Evolutionary conservation across 495 filamentous ascomycete genomes (phyloP), one percentile per base, ranked within the genome.

Genomic region (Penicillium malachiteum): DNA sequence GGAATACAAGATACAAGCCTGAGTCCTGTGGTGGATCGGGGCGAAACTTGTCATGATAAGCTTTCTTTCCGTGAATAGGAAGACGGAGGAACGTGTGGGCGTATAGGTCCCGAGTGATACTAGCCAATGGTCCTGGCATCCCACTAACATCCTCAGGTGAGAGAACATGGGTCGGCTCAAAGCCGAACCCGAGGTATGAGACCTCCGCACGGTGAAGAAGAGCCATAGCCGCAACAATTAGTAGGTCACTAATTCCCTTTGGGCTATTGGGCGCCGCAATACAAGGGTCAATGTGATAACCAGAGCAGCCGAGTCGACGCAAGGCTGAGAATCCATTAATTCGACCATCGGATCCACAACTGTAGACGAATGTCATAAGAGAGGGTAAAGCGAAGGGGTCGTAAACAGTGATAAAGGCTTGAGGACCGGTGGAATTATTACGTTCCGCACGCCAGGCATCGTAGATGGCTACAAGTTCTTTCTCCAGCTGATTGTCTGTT

Each of bases 351-450:
- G 68, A 50, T 2, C 58, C 63, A 16, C 68, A 65, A 2, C 67
- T 68, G 51, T 78, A 77, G 14, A 78, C 62, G 62, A 74, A 78
- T 3, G 66, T 73, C 73, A 78, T 77, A 0, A 76, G 62, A 5
- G 57, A 48, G 1, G 75, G 67, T 3, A 74, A 52, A n/a, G 67
- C 62, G 45, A 78, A 77, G 0, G 70, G 75, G 37, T 77, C 64
- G 53, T 77, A 78, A 1, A 71, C 67, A 1, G 75, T 78, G 50
- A 77, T 75, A 44, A 71, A 78, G 3, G 73, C 69, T 34, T 76
- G 74, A 0, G 71, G 58, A 2, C 52, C 54, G 3, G 55, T 48
- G 3, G 64, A 54, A 13, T 53, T 10, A 42, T 75, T 77, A 17
- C 73, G 67, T 11, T 66, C 58, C 0, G 58, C 45, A 26, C 74